phyloP scores from a whole-genome alignment of 768 basidiomycete species.

The Hericium coralloides region DNA sequence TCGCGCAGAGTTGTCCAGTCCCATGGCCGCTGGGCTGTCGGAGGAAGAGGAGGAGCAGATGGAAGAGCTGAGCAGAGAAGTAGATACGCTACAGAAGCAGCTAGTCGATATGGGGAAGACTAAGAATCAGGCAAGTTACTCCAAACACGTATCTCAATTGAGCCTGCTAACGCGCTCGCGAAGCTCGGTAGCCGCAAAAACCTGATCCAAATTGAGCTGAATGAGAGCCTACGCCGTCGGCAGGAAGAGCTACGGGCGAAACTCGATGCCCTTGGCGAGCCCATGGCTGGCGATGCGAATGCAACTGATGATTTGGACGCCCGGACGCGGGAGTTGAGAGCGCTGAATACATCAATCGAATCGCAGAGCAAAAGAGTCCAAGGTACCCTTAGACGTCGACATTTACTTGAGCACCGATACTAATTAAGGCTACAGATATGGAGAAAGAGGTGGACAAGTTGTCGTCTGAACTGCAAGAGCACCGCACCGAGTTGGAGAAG shows the following conservation, averaged over 20 bases:
- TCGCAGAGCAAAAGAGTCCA: slow-evolving; percentile 53
- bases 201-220: slow-evolving; percentile 84
- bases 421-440: slow-evolving; percentile 37
- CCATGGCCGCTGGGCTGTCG: slow-evolving; percentile 68
- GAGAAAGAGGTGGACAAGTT: slow-evolving; percentile 68
- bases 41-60: slow-evolving; percentile 62
- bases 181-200: slow-evolving; percentile 73
- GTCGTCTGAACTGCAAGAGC: slow-evolving; percentile 54
- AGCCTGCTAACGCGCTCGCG: background rate
- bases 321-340: slow-evolving; percentile 57
- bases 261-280: slow-evolving; percentile 67
- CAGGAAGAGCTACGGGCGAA: slow-evolving; percentile 70
- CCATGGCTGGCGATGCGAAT: slow-evolving; percentile 42
- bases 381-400: slow-evolving; percentile 26
- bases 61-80: slow-evolving; percentile 60
- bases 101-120: slow-evolving; percentile 59
- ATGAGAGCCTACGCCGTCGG: slow-evolving; percentile 76
- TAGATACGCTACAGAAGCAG: slow-evolving; percentile 64
- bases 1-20: slow-evolving; percentile 58
- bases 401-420: too few relatives aligned
- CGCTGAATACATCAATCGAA: slow-evolving; percentile 59
- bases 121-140: slow-evolving; percentile 58
- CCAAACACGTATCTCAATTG: background rate
- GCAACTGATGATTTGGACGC: slow-evolving; percentile 62
- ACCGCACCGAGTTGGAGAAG: slow-evolving; percentile 57